These are phyloP conservation scores for Diutina scorzettiae DNA, from an alignment of 1,139 yeast species.

Conservation along the genomic window DNA sequence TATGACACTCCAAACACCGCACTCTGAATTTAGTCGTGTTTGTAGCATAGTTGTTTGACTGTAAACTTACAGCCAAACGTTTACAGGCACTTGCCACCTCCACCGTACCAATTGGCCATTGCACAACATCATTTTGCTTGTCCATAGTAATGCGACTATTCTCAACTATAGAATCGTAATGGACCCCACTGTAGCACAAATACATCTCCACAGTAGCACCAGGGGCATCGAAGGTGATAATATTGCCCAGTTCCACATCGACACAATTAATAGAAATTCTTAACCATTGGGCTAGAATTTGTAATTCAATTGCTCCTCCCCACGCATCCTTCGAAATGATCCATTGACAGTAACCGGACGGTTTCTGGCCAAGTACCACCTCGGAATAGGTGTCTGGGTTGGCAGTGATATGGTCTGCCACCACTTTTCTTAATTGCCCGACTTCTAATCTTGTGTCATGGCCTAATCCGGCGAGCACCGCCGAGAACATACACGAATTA, in stretches of 20 bases:
- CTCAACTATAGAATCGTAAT: conserved; percentile 54
- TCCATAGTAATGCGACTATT: conserved; percentile 17
- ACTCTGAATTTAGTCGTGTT: conserved; percentile 53
- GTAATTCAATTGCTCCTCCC: conserved; percentile 83
- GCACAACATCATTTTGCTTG: not conserved
- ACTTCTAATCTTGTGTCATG: conserved; percentile 19
- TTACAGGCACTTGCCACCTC: conserved; percentile 21
- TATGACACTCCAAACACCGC: conserved; percentile 46
- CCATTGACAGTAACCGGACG: conserved; percentile 48
- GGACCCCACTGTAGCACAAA: conserved; percentile 61
- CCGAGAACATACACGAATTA: conserved; percentile 68
- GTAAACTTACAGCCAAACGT: conserved; percentile 33
- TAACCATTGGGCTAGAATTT: conserved; percentile 47
- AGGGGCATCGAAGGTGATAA: conserved; percentile 42
- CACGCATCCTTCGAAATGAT: conserved; percentile 50
- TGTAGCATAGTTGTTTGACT: conserved; percentile 47
- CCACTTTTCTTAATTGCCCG: conserved; percentile 33
- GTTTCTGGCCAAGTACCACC: conserved; percentile 45
- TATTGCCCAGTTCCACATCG: conserved; percentile 54
- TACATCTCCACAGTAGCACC: conserved; percentile 30
- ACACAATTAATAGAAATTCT: conserved; percentile 45
- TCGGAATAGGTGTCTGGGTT: conserved; percentile 40
- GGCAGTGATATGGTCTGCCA: conserved; percentile 29
- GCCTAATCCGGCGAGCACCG: conserved; percentile 46
- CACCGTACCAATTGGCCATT: not conserved